A percentile compares a stretch with the other conserved stretches of the same genome.
phyloP scores from a whole-genome alignment of 768 basidiomycete genomes.

The Auriscalpium orientale region DNA sequence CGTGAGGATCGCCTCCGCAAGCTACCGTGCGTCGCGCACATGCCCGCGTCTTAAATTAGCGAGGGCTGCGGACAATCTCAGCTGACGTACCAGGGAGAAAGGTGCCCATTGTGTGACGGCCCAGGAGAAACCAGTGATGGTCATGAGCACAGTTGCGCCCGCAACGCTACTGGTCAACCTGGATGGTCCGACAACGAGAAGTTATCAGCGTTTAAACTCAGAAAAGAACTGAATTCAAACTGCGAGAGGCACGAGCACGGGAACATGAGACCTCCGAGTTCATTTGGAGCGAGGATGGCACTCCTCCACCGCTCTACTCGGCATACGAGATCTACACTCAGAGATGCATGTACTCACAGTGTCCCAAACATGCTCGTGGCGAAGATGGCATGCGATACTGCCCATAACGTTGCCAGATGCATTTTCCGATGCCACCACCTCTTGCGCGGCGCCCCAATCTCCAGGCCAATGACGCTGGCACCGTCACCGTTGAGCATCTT shows the following conservation, averaged over 20 bases:
- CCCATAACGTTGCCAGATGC: constrained; percentile 70
- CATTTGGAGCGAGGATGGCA: too few relatives aligned
- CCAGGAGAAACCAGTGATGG: constrained; percentile 85
- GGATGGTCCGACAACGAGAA: constrained; percentile 1
- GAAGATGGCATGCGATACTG: constrained; percentile 66
- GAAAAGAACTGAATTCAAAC: background rate
- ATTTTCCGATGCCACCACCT: constrained; percentile 31
- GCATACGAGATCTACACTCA: too few relatives aligned
- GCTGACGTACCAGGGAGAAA: constrained; percentile 64
- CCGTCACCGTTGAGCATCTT: constrained; percentile 12
- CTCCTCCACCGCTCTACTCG: too few relatives aligned
- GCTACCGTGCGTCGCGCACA: constrained; percentile 18
- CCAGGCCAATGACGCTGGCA: background rate
- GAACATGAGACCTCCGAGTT: too few relatives aligned
- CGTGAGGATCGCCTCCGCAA: constrained; percentile 80
- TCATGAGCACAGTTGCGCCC: constrained; percentile 70
- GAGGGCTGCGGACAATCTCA: background rate
- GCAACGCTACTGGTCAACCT: constrained; percentile 67
- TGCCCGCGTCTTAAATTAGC: background rate
- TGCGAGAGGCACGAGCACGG: background rate
- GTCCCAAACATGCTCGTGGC: constrained; percentile 73
- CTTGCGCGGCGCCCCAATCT: background rate
- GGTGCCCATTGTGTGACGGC: constrained; percentile 91
- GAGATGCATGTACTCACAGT: constrained; percentile 50
- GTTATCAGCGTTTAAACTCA: background rate